Percentiles rank a stretch among this genome's conserved stretches.
Conservation (phyloP, 192 early-diverging fungal species). For the Gonapodya sp. region DNA sequence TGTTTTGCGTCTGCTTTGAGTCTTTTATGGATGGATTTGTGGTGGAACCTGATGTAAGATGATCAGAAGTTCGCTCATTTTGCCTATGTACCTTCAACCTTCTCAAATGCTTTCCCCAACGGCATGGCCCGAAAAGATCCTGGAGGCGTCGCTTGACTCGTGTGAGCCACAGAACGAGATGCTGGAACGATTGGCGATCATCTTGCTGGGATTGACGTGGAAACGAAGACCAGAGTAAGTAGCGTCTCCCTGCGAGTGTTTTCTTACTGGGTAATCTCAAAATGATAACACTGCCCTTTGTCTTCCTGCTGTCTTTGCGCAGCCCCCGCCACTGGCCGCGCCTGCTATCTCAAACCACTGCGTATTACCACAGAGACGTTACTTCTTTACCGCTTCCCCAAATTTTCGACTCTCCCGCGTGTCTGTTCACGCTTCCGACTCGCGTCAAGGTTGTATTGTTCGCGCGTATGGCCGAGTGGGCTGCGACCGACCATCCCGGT, state of each 20-base stretch:
- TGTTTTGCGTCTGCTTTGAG: background rate
- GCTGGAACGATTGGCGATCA: background rate
- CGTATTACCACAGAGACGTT: background rate
- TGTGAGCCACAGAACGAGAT: background rate
- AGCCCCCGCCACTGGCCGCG: background rate
- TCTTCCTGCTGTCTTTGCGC: background rate
- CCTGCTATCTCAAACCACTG: background rate
- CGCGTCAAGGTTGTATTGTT: background rate
- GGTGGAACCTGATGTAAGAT: background rate
- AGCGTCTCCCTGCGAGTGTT: background rate
- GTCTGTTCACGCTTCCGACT: background rate
- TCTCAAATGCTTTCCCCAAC: background rate
- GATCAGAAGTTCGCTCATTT: background rate
- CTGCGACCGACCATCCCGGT: background rate
- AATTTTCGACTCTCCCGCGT: background rate
- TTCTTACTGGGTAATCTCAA: too few relatives aligned
- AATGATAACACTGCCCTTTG: background rate
- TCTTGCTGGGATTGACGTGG: background rate
- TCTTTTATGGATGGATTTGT: background rate
- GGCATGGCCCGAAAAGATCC: background rate
- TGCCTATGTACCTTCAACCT: background rate
- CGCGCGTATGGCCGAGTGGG: background rate
- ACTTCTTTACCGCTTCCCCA: background rate
- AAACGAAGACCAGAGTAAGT: background rate
- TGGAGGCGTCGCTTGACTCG: background rate